Base-by-base conservation (phyloP, 2,329 filamentous ascomycete species). In the Penicillium sp. region DNA sequence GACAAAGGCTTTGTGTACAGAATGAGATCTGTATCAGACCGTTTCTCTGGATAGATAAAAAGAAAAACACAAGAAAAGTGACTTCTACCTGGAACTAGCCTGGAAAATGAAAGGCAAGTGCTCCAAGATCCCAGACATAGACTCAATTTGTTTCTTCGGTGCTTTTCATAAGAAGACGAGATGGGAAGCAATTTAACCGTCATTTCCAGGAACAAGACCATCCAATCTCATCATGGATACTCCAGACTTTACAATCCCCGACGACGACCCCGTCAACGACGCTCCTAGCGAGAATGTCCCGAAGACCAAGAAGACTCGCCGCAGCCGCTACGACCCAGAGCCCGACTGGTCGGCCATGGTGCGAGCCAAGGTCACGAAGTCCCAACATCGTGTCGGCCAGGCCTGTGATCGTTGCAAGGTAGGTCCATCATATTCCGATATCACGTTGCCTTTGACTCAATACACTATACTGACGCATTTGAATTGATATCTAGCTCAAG, bases 391-490 rank as follows among this genome's bases (percentile, higher is more conserved):
- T 15, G 64, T 65, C 13, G 60, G 51, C n/a, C 62, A 69, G 36
- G 67, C 70, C 19, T 72, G 70, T 64, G 67, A 70, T 56, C 61
- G 65, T 35, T 72, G 70, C 59, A 69, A 67, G 61, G 70, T 70
- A 62, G 59, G 62, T 56, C 17, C 7, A 19, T 19, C 21, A 42
- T 52, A 13, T 10, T 4, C 23, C 12, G 19, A 9, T 31, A 9
- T 29, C 9, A 2, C 13, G 19, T 25, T 23, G 4, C 3, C 17
- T n/a, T 25, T 33, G 27, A 21, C 17, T 27, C 8, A 23, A 4
- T 27, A 15, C n/a, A 8, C 17, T 1, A 39, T 7, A 17, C 48
- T 57, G 15, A 57, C 39, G 10, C 3, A 6, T 35, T 17, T 19
- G 15, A 6, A 12, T 57, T 19, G 44, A 39, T 29, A 4, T 41